Percentiles rank a stretch among this genome's conserved stretches.
Evolutionary conservation across 2,329 filamentous ascomycete species (phyloP).

Genomic region (Sclerotinia minor): DNA sequence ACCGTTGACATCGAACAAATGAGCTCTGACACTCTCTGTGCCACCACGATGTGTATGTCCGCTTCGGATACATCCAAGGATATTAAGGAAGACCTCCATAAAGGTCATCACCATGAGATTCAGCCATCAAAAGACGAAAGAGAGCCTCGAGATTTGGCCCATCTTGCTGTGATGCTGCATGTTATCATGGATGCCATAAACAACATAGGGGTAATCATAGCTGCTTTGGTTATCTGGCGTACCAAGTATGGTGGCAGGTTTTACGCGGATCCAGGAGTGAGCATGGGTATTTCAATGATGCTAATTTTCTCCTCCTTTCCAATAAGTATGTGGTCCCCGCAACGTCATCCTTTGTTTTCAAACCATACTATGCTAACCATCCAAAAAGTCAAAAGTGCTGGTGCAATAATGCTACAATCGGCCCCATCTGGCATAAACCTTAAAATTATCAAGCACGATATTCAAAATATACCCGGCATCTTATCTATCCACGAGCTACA

Average conservation of each 20-base stretch:
- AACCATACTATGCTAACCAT: neutral
- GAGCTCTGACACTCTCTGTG: slow-evolving; percentile 21
- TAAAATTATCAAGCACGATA: slow-evolving; percentile 65
- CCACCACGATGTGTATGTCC: neutral
- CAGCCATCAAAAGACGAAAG: slow-evolving; percentile 35
- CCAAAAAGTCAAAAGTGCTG: slow-evolving; percentile 53
- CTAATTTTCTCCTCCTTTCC: slow-evolving; percentile 65
- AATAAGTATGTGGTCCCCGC: slow-evolving; percentile 42
- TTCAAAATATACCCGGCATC: slow-evolving; percentile 70
- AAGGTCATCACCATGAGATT: slow-evolving; percentile 52
- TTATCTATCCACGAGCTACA: slow-evolving; percentile 70
- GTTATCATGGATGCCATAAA: slow-evolving; percentile 73
- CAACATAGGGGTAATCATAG: slow-evolving; percentile 72
- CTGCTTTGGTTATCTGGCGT: slow-evolving; percentile 69
- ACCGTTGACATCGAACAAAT: slow-evolving; percentile 21
- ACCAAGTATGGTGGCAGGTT: slow-evolving; percentile 57
- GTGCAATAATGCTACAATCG: slow-evolving; percentile 67
- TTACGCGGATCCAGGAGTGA: slow-evolving; percentile 71
- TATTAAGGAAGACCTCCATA: slow-evolving; percentile 43
- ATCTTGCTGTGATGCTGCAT: slow-evolving; percentile 70
- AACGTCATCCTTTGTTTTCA: neutral
- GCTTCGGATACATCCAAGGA: neutral
- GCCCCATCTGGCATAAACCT: slow-evolving; percentile 60
- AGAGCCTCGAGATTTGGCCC: slow-evolving; percentile 62
- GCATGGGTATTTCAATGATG: slow-evolving; percentile 71